A percentile compares a stretch with the other conserved stretches of the same genome.
Conservation (phyloP, 495 filamentous ascomycete species). For the Viridothelium virens region DNA sequence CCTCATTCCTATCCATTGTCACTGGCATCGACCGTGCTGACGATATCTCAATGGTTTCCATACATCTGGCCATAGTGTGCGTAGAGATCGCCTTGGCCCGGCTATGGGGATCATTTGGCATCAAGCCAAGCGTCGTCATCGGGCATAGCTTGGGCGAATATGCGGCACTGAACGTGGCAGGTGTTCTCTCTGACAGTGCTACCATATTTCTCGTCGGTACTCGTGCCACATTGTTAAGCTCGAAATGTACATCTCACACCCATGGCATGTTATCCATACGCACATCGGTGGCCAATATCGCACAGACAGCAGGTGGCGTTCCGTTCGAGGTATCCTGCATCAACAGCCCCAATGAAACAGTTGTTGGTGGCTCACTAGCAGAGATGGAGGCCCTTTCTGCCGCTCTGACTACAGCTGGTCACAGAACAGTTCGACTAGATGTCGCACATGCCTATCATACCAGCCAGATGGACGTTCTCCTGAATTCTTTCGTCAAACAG, state of each 20-base stretch:
- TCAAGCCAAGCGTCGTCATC: constrained; percentile 34
- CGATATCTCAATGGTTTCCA: constrained; percentile 18
- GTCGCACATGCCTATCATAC: constrained; percentile 22
- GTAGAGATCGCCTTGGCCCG: constrained; percentile 38
- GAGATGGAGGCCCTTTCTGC: constrained; percentile 24
- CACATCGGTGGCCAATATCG: constrained; percentile 28
- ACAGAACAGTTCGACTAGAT: constrained; percentile 15
- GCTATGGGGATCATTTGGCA: constrained; percentile 34
- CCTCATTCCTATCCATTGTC: constrained; percentile 28
- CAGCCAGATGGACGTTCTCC: constrained; percentile 26
- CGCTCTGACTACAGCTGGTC: constrained; percentile 11
- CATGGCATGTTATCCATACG: constrained; percentile 49
- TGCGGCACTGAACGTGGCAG: constrained; percentile 37
- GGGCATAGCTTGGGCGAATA: constrained; percentile 44
- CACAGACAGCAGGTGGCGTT: constrained; percentile 27
- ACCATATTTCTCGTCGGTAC: constrained; percentile 36
- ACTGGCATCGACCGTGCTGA: constrained; percentile 15
- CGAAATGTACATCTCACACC: constrained; percentile 26
- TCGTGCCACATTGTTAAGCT: constrained; percentile 32
- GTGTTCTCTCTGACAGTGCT: constrained; percentile 36
- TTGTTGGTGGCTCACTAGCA: constrained; percentile 41
- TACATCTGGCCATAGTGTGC: constrained; percentile 23
- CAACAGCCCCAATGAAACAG: constrained; percentile 46
- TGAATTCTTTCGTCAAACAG: constrained; percentile 19
- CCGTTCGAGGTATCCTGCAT: constrained; percentile 45